A percentile compares a stretch with the other conserved stretches of the same genome.
These are phyloP conservation scores for Macroventuria anomochaeta DNA, from an alignment of 2,329 filamentous ascomycete genomes.

Conservation along the genomic window DNA sequence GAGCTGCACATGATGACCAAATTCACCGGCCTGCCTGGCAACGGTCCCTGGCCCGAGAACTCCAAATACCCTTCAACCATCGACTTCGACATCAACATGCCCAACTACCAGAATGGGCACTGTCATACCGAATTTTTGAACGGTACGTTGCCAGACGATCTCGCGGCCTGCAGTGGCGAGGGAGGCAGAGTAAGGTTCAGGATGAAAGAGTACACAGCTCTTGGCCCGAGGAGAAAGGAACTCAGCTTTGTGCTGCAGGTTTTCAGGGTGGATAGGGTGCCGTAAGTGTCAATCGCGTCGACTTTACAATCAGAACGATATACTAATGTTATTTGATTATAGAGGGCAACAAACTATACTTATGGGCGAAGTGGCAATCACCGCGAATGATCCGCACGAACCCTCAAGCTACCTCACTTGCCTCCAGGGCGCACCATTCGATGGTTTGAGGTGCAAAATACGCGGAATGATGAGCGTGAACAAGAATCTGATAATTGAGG, in stretches of 20 bases:
- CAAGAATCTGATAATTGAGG: conserved; percentile 4
- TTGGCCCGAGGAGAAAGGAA: conserved; percentile 1
- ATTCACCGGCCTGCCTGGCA: conserved; percentile 30
- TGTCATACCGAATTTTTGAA: conserved; percentile 23
- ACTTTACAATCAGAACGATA: background rate
- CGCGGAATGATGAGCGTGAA: conserved; percentile 18
- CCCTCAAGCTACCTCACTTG: conserved; percentile 26
- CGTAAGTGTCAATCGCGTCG: background rate
- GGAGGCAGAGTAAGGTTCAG: conserved; percentile 12
- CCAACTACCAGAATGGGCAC: conserved; percentile 4
- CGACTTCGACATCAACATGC: conserved; percentile 28
- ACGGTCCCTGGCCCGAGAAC: conserved; percentile 27
- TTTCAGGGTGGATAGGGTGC: background rate
- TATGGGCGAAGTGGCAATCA: conserved; percentile 15
- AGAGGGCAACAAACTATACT: background rate
- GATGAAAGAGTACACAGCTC: conserved; percentile 3
- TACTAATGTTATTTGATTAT: background rate
- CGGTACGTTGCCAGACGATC: conserved; percentile 17
- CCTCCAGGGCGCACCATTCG: conserved; percentile 19
- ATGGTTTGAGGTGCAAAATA: conserved; percentile 26
- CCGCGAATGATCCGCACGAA: conserved; percentile 23
- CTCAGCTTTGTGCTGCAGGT: conserved; percentile 3
- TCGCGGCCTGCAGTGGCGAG: background rate
- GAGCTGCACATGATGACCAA: conserved; percentile 39
- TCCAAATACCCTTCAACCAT: conserved; percentile 31